phyloP scores from a whole-genome alignment of 75 land plant species.

The Ceratopteris richardii region DNA sequence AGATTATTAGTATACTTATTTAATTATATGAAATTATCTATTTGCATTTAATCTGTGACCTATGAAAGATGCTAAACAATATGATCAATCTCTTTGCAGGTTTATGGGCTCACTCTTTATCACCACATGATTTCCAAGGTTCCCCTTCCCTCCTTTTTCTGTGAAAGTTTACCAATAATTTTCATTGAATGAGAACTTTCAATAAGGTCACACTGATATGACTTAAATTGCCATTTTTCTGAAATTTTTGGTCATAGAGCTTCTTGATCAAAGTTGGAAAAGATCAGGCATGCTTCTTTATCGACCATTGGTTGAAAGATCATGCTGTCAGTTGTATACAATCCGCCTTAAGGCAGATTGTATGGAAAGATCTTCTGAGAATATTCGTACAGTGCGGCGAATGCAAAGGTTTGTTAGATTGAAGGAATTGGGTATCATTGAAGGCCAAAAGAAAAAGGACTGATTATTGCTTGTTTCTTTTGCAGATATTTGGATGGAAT shows the following conservation, averaged over 20 bases:
- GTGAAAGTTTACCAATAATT: too few species aligned
- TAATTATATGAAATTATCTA: too few species aligned
- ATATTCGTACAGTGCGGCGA: conserved; percentile 57
- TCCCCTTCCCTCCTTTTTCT: background rate
- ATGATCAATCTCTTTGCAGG: conserved; percentile 10
- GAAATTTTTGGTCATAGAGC: conserved; percentile 37
- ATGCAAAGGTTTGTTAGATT: conserved; percentile 63
- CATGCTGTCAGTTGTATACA: conserved; percentile 88
- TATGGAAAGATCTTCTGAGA: conserved; percentile 73
- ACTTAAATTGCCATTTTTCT: background rate
- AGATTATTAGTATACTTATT: too few species aligned
- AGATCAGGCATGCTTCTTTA: conserved; percentile 83
- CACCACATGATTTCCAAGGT: conserved; percentile 32
- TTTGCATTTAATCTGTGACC: too few species aligned
- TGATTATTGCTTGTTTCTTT: background rate
- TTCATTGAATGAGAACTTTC: too few species aligned
- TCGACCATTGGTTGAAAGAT: conserved; percentile 70
- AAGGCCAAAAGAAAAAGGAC: background rate
- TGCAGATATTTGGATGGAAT: conserved; percentile 65
- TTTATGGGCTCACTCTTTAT: conserved; percentile 27
- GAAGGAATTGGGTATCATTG: background rate
- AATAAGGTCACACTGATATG: too few species aligned
- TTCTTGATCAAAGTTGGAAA: conserved; percentile 93
- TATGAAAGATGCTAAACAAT: too few species aligned
- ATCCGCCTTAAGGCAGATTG: conserved; percentile 63